Evolutionary conservation across 176 grass and related monocot genomes (phyloP).

Genomic region (Triticum dicoccoides): DNA sequence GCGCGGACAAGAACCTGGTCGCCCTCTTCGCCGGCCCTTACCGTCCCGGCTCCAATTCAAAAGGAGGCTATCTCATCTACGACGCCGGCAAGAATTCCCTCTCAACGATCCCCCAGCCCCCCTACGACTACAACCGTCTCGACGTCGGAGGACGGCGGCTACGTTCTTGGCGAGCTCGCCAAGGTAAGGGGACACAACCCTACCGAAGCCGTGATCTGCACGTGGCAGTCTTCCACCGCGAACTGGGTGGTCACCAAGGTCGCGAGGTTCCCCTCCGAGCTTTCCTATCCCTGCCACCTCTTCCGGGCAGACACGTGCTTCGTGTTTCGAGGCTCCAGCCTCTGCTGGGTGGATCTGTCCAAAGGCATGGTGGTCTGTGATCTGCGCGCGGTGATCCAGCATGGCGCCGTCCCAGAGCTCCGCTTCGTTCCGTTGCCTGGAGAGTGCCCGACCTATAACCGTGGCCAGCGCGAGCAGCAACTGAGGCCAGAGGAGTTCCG

Average conservation of each 20-base stretch:
- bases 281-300: neutral
- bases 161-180: conserved; percentile 15
- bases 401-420: neutral
- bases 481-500: neutral
- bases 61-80: neutral
- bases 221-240: neutral
- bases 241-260: neutral
- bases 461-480: too few relatives aligned
- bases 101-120: too few relatives aligned
- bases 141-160: neutral
- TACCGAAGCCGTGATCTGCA: neutral
- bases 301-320: neutral
- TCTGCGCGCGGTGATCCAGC: neutral
- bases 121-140: neutral
- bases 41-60: neutral
- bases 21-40: neutral
- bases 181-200: fast-evolving
- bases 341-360: conserved; percentile 24
- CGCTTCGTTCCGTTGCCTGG: neutral
- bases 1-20: conserved; percentile 3
- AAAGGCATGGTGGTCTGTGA: neutral
- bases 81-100: too few relatives aligned
- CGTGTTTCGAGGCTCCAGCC: neutral
- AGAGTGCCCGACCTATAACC: neutral
- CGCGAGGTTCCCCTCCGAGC: neutral